phyloP scores from a whole-genome alignment of 2,329 filamentous ascomycete genomes.

The Aspergillus pseudoterreus region DNA sequence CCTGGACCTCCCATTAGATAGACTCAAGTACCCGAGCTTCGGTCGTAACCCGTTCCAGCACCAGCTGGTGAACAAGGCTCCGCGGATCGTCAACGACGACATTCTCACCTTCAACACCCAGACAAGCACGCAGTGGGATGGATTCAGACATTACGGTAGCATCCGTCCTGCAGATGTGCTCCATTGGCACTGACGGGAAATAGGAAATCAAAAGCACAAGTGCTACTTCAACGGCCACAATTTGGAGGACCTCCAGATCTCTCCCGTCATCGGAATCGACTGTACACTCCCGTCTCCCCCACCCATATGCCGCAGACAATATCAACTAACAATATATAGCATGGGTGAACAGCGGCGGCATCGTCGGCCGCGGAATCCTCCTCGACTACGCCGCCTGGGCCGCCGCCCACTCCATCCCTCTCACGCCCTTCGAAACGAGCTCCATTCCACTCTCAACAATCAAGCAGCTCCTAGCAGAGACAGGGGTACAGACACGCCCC shows the following conservation, averaged over 20 bases:
- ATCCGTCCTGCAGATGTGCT: neutral
- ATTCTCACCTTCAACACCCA: constrained; percentile 58
- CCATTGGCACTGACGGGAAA: neutral
- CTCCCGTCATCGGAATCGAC: constrained; percentile 42
- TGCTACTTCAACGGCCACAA: constrained; percentile 43
- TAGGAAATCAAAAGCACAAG: constrained; percentile 40
- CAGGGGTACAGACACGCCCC: constrained; percentile 37
- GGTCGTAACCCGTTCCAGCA: constrained; percentile 54
- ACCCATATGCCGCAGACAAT: neutral
- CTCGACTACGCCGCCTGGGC: constrained; percentile 47
- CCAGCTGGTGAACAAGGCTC: constrained; percentile 50
- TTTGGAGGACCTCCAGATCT: constrained; percentile 35
- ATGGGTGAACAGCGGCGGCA: constrained; percentile 36
- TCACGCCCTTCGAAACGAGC: constrained; percentile 40
- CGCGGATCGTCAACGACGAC: constrained; percentile 58
- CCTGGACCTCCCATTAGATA: constrained; percentile 59
- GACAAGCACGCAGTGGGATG: constrained; percentile 52
- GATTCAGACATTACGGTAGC: constrained; percentile 36
- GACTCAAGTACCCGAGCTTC: constrained; percentile 53
- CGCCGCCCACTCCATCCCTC: constrained; percentile 30
- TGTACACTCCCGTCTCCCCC: constrained; percentile 1
- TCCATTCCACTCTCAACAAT: constrained; percentile 45
- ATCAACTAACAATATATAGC: constrained; percentile 18
- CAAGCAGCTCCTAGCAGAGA: constrained; percentile 40
- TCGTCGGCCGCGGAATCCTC: constrained; percentile 48